These are phyloP conservation scores for Vinca minor DNA, from an alignment of 257 asterid genomes.

Conservation along the genomic window DNA sequence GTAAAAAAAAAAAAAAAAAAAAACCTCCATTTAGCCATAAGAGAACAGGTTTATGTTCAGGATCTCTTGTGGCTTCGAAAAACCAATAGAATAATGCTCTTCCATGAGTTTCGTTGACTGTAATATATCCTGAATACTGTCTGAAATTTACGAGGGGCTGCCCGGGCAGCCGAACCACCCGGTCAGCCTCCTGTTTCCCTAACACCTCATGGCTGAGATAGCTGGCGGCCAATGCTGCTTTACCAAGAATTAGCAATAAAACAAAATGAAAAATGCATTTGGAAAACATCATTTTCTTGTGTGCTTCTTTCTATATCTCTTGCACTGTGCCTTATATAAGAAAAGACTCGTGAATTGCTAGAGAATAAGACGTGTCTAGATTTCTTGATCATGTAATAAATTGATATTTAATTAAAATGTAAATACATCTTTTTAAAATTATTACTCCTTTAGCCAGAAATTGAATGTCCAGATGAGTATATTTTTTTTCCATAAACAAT, in stretches of 20 bases:
- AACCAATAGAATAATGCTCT: slow-evolving; percentile 24
- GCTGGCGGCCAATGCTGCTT: neutral
- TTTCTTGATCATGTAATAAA: too few species aligned
- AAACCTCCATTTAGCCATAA: slow-evolving; percentile 23
- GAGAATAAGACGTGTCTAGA: too few species aligned
- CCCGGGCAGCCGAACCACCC: slow-evolving; percentile 15
- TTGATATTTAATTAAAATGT: too few species aligned
- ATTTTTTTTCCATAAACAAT: too few species aligned
- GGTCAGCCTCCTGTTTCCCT: slow-evolving; percentile 15
- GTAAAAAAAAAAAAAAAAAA: too few species aligned
- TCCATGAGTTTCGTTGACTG: slow-evolving; percentile 18
- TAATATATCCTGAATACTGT: slow-evolving; percentile 18
- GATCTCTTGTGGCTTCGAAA: slow-evolving; percentile 17
- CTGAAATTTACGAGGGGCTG: slow-evolving; percentile 13
- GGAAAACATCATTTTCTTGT: slow-evolving; percentile 1
- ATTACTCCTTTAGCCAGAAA: too few species aligned
- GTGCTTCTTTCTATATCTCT: too few species aligned
- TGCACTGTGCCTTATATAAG: too few species aligned
- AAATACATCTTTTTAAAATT: too few species aligned
- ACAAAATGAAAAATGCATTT: neutral
- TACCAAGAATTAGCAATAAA: slow-evolving; percentile 5
- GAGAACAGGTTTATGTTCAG: slow-evolving; percentile 12
- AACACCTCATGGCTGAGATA: slow-evolving; percentile 4
- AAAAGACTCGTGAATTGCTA: too few species aligned
- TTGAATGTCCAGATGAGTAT: too few species aligned